A percentile compares a stretch with the other conserved stretches of the same genome.
Conservation (phyloP, 106 monocot species). For the Hemerocallis citrina region DNA sequence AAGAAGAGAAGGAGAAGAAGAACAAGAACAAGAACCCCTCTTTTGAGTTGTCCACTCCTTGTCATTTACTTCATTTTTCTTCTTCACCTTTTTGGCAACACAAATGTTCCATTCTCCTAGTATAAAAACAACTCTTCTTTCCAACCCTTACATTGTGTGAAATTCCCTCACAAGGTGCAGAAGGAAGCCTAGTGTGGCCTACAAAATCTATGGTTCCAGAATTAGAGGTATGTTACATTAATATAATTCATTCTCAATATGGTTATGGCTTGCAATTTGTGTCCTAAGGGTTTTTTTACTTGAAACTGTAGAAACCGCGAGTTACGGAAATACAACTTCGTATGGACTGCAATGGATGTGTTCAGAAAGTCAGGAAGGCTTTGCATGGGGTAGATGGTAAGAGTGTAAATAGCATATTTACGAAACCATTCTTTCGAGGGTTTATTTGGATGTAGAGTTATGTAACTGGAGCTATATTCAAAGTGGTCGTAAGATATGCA, state of each 20-base stretch:
- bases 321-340: conserved; percentile 57
- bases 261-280: not conserved
- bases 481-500: no score
- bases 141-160: not conserved
- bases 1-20: no score
- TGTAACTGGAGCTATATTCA: no score
- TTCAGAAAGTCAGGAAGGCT: conserved; percentile 59
- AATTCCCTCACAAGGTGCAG: not conserved
- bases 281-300: not conserved
- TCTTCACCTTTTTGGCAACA: not conserved
- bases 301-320: conserved; percentile 33
- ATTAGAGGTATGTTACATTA: conserved; percentile 31
- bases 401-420: no score
- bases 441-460: no score
- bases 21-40: no score
- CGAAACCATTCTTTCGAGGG: no score
- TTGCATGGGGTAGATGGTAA: conserved; percentile 47
- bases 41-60: conserved; percentile 2
- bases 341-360: conserved; percentile 80
- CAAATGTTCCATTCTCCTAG: not conserved
- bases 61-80: conserved; percentile 6
- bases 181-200: no score
- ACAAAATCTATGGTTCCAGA: conserved; percentile 19
- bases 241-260: no score
- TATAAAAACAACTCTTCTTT: not conserved